Evolutionary conservation across 2,329 filamentous ascomycete genomes (phyloP), one percentile per base, ranked within the genome.

Genomic region (Pleoardoris graminearum): DNA sequence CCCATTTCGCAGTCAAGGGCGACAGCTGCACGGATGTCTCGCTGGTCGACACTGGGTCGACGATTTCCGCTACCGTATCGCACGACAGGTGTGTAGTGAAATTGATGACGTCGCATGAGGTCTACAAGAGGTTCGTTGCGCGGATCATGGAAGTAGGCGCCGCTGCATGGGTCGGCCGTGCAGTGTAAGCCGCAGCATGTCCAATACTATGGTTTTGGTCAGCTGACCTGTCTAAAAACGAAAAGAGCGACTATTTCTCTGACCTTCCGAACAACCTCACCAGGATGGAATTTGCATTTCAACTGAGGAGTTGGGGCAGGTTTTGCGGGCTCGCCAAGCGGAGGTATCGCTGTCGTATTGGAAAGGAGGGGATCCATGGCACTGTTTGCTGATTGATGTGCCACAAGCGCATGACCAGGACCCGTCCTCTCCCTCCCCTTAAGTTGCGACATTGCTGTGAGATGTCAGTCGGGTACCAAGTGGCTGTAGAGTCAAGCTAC

Each of bases 1-100:
- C 81, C 81, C 80, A 84, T 83, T 57, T 84, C 81, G 55, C 82
- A 84, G 54, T 83, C 81, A 3, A 85, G 67, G 0, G 76, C 79
- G 3, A 84, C 75, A 7, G 55, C 55, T 16, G 22, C 46, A 29
- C 56, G 58, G 22, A 53, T 46, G 12, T 38, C 33, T 17, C 25
- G 49, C 1, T 17, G n/a, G 21, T 27, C 19, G 17, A 3, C 17
- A 17, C n/a, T n/a, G n/a, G n/a, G n/a, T n/a, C n/a, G n/a, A n/a
- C n/a, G n/a, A n/a, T n/a, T n/a, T n/a, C n/a, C n/a, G n/a, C 27
- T 21, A 23, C 17, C 41, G 1, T 30, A n/a, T n/a, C n/a, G 14
- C 21, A 25, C 12, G 16, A 37, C 2, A 10, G 53, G 58, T 7
- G 60, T 63, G 6, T 7, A 8, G 12, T 61, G 42, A 35, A 57